These are phyloP conservation scores for Aspergillus funiculosus DNA, from an alignment of 495 filamentous ascomycete genomes.

Conservation along the genomic window DNA sequence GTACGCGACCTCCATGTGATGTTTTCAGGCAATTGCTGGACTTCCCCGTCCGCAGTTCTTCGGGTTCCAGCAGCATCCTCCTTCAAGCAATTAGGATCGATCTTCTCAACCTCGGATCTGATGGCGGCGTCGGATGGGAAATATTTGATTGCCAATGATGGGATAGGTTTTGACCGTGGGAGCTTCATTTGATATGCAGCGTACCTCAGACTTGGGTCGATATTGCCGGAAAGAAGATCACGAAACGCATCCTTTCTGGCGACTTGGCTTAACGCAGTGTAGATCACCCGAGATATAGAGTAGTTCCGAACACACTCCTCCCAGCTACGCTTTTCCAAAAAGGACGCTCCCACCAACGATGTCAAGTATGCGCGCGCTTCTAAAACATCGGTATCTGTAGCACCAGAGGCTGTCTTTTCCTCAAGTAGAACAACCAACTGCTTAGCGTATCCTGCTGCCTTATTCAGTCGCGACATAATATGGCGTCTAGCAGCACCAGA, in stretches of 20 bases:
- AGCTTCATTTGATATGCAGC: slow-evolving; percentile 87
- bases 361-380: slow-evolving; percentile 83
- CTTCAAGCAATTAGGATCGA: slow-evolving; percentile 64
- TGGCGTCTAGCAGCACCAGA: slow-evolving; percentile 75
- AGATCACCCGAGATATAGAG: slow-evolving; percentile 74
- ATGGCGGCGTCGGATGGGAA: slow-evolving; percentile 60
- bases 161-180: slow-evolving; percentile 72
- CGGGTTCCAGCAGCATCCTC: slow-evolving; percentile 55
- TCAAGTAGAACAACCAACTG: slow-evolving; percentile 61
- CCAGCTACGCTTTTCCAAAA: slow-evolving; percentile 86
- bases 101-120: slow-evolving; percentile 58
- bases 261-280: slow-evolving; percentile 62
- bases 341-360: slow-evolving; percentile 64
- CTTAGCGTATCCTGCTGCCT: slow-evolving; percentile 65
- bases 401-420: slow-evolving; percentile 51
- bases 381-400: slow-evolving; percentile 64
- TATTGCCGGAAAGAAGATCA: slow-evolving; percentile 75
- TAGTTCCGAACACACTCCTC: slow-evolving; percentile 68
- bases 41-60: slow-evolving; percentile 44
- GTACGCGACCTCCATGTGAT: slow-evolving; percentile 87
- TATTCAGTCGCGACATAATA: slow-evolving; percentile 79
- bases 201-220: slow-evolving; percentile 91
- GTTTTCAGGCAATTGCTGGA: slow-evolving; percentile 61
- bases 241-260: slow-evolving; percentile 68
- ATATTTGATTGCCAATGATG: slow-evolving; percentile 68